phyloP scores from a whole-genome alignment of 163 green algal species.

The Trebouxiophyceae sp. region DNA sequence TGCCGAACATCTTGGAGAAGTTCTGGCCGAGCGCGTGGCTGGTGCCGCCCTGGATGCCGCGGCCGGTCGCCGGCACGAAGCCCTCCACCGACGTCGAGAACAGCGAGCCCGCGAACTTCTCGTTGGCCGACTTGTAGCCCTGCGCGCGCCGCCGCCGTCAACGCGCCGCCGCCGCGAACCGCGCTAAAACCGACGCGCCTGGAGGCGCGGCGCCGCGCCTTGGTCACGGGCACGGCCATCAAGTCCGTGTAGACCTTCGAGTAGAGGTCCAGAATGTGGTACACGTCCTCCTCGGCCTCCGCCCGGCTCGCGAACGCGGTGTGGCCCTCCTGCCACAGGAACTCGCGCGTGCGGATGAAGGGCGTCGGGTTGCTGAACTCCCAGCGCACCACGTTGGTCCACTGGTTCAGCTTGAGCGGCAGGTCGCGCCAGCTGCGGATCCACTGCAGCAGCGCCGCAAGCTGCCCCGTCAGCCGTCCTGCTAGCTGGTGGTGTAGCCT shows the following conservation, averaged over 20 bases:
- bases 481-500: no score
- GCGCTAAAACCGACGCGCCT: no score
- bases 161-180: no score
- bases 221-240: slow-evolving; percentile 89
- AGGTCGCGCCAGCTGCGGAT: slow-evolving; percentile 94
- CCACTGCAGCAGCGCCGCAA: slow-evolving; percentile 71
- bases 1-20: slow-evolving; percentile 96
- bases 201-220: slow-evolving; percentile 26
- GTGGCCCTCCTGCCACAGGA: slow-evolving; percentile 97
- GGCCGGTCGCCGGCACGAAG: slow-evolving; percentile 86
- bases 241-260: slow-evolving; percentile 88
- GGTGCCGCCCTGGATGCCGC: slow-evolving; percentile 90
- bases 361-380: slow-evolving; percentile 99
- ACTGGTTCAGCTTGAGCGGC: slow-evolving; percentile 96
- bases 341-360: slow-evolving; percentile 92
- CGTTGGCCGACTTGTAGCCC: slow-evolving; percentile 87
- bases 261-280: slow-evolving; percentile 88
- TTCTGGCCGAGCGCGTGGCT: slow-evolving; percentile 97
- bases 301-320: slow-evolving; percentile 79
- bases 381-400: slow-evolving; percentile 98
- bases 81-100: slow-evolving; percentile 96
- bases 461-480: no score
- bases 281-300: slow-evolving; percentile 81
- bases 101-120: slow-evolving; percentile 96
- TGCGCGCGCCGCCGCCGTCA: no score